Evolutionary conservation across 2,329 filamentous ascomycete species (phyloP).

Genomic region (Ascochyta lentis): DNA sequence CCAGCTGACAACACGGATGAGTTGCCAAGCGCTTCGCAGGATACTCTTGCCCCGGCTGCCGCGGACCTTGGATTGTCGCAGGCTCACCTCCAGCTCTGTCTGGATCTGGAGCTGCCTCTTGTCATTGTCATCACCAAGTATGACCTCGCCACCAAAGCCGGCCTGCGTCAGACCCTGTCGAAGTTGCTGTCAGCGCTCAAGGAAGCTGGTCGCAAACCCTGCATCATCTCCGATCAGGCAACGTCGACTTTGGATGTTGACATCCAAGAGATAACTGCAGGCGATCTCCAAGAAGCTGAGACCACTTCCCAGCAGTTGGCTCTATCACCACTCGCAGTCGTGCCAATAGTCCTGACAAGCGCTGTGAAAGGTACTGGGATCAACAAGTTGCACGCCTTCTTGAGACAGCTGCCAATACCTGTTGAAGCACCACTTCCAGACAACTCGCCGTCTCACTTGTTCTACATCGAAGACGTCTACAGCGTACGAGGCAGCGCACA

Average conservation of each 20-base stretch:
- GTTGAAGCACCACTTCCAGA: slow-evolving; percentile 48
- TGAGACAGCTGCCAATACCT: slow-evolving; percentile 74
- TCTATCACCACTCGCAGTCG: slow-evolving; percentile 57
- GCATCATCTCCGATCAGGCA: slow-evolving; percentile 62
- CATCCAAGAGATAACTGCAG: slow-evolving; percentile 62
- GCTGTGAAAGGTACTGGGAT: slow-evolving; percentile 85
- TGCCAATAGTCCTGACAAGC: slow-evolving; percentile 89
- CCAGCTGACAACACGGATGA: slow-evolving; percentile 75
- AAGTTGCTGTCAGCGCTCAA: slow-evolving; percentile 82
- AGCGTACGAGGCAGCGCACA: slow-evolving; percentile 59
- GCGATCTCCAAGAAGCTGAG: slow-evolving; percentile 66
- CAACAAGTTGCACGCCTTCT: slow-evolving; percentile 78
- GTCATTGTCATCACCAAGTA: slow-evolving; percentile 89
- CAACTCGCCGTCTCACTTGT: slow-evolving; percentile 65
- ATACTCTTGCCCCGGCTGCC: slow-evolving; percentile 58
- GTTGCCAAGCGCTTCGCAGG: slow-evolving; percentile 55
- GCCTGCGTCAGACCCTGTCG: slow-evolving; percentile 72
- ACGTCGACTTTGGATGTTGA: slow-evolving; percentile 43
- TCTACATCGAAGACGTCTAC: slow-evolving; percentile 92
- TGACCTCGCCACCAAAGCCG: slow-evolving; percentile 78
- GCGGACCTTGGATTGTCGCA: slow-evolving; percentile 74
- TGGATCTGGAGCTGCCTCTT: slow-evolving; percentile 79
- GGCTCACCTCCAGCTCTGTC: slow-evolving; percentile 82
- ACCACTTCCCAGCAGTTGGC: slow-evolving; percentile 61
- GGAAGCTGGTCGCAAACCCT: slow-evolving; percentile 73